phyloP scores from a whole-genome alignment of 2,329 filamentous ascomycete genomes.

The Verticillium albo-atrum region DNA sequence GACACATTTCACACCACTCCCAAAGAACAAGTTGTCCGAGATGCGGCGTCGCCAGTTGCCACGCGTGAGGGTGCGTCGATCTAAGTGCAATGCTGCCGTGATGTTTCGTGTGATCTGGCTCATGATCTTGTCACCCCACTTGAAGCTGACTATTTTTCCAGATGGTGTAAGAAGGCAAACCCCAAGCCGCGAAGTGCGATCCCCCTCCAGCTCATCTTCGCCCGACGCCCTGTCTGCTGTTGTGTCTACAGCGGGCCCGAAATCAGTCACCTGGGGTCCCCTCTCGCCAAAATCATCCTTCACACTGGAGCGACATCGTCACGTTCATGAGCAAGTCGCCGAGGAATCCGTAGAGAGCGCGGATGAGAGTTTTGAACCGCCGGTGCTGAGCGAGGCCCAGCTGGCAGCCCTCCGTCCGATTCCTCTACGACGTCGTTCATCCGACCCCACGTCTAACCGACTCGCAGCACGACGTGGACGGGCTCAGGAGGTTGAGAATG shows the following conservation, averaged over 20 bases:
- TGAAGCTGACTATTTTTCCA: conserved; percentile 10
- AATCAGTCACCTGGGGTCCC: conserved; percentile 43
- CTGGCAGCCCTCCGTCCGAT: conserved; percentile 9
- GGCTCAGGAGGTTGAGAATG: conserved; percentile 25
- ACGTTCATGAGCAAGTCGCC: conserved; percentile 23
- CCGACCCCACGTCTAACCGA: conserved; percentile 29
- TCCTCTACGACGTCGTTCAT: conserved; percentile 20
- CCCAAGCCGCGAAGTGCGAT: conserved; percentile 4
- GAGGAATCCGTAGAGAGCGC: conserved; percentile 7
- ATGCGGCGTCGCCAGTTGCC: conserved; percentile 8
- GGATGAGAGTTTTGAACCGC: conserved; percentile 1
- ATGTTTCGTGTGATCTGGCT: conserved; percentile 2
- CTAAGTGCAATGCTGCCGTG: conserved; percentile 5
- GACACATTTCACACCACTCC: conserved; percentile 14
- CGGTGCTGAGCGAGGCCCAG: conserved; percentile 11
- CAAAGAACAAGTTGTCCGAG: conserved; percentile 7
- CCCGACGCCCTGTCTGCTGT: neutral
- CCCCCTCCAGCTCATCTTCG: conserved; percentile 4
- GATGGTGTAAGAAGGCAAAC: conserved; percentile 22
- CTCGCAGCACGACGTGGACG: conserved; percentile 17
- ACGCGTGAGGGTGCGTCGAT: conserved; percentile 15
- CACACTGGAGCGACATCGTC: conserved; percentile 37
- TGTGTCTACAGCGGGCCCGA: conserved; percentile 17
- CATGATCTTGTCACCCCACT: neutral
- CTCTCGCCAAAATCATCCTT: conserved; percentile 44